A percentile compares a stretch with the other conserved stretches of the same genome.
Conservation (phyloP, 75 land plant species). For the Adiantum capillusveneris region DNA sequence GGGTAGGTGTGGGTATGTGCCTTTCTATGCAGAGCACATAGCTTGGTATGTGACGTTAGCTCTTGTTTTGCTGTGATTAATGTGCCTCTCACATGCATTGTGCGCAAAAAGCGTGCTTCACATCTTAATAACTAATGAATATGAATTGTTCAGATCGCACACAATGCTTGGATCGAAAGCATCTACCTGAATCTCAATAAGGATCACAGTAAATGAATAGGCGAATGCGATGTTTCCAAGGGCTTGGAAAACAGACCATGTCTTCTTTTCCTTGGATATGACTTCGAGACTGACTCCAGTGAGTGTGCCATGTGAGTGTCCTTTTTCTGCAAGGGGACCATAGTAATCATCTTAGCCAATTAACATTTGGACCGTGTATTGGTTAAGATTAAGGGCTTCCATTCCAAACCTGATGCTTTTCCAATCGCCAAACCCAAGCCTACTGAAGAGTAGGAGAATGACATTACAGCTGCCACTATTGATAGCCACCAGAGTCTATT, state of each 20-base stretch:
- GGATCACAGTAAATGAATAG: slow-evolving; percentile 63
- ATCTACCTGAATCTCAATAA: slow-evolving; percentile 69
- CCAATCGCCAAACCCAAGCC: slow-evolving; percentile 67
- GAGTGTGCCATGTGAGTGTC: slow-evolving; percentile 45
- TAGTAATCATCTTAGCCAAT: too few species aligned
- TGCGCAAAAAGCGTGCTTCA: too few species aligned
- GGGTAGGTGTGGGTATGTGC: too few species aligned
- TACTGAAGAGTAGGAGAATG: slow-evolving; percentile 64
- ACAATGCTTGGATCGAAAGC: neutral
- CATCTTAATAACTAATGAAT: too few species aligned
- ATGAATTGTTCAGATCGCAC: too few species aligned
- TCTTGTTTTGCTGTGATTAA: too few species aligned
- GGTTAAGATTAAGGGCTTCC: too few species aligned
- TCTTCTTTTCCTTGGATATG: slow-evolving; percentile 27
- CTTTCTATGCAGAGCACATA: too few species aligned
- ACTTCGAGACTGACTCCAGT: slow-evolving; percentile 39
- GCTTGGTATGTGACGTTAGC: too few species aligned
- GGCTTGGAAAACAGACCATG: slow-evolving; percentile 54
- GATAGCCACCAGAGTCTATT: slow-evolving; percentile 69
- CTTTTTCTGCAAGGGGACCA: slow-evolving; percentile 56
- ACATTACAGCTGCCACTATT: slow-evolving; percentile 78
- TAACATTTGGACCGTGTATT: too few species aligned
- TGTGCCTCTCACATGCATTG: too few species aligned
- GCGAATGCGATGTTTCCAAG: slow-evolving; percentile 83
- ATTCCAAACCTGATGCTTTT: slow-evolving; percentile 55